Base-by-base conservation (phyloP, 495 filamentous ascomycete genomes). In the Aspergillus coremiiformis region DNA sequence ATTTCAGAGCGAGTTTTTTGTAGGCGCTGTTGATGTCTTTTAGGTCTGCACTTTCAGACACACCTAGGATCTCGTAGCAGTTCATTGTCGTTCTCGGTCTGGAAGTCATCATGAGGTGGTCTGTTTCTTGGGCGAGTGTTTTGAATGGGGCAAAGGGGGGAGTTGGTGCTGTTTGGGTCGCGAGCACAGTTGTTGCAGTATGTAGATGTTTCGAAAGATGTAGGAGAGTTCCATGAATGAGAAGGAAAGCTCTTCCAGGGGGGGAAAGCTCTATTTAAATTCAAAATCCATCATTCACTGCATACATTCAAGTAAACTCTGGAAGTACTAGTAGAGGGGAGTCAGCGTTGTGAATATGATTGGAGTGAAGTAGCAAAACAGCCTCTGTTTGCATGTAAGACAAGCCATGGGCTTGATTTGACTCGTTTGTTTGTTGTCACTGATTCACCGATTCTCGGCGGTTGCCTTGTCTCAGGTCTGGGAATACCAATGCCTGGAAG, bases 1-100 rank as follows among this genome's bases (percentile, higher is more conserved):
- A 67, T 51, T 75, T 78, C 44, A 85, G 61, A 1, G 81, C 83
- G 9, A 72, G 61, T 43, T 58, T 69, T 47, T 70, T 75, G 57
- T 75, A 76, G 6, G 72, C 66, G 27, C 57, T 58, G 48, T 72
- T 70, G 54, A 78, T 77, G 2, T 72, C 69, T 17, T 64, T 64
- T 11, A 62, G 27, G 0, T 60, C 56, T n/a, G 75, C 71, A 39
- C 64, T 39, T 24, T 15, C 53, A 5, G 56, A 20, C 9, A 78
- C 57, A 12, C 64, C 66, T 10, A 79, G 66, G 23, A 67, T 56
- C 3, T 61, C 48, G 50, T 78, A 78, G 53, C 63, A 66, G 47
- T 72, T 44, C 26, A 59, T 47, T 6, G 4, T 9, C 12, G 30
- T 37, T 23, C 26, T 14, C 11, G 23, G 33, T 7, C 49, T 15